Evolutionary conservation across 2,329 filamentous ascomycete genomes (phyloP), one percentile per base, ranked within the genome.

Genomic region (Fusarium brevicatenulatum): DNA sequence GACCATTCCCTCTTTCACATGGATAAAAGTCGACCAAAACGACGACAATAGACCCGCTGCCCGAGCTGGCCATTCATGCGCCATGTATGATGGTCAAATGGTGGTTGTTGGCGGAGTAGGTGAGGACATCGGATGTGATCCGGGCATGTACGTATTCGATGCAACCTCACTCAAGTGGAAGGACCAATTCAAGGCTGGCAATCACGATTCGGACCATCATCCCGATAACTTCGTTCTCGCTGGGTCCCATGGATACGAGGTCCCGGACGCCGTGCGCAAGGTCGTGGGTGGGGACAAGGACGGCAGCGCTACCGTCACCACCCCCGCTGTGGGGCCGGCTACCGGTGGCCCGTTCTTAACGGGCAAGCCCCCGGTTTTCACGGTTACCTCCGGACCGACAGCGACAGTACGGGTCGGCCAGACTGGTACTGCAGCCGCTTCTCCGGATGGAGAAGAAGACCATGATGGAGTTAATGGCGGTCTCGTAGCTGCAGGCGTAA

Each of bases 341-440:
- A 92, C 91, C 1, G 87, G 84, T 52, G 93, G 93, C 0, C 93
- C 93, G 0, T 86, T 95, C 63, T 90, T 90, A 21, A 94, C 92
- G 1, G 92, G 92, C 5, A 88, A 87, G 68, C 85, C 92, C 0
- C 88, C 90, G 15, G 92, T 91, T 2, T 94, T 93, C 78, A 94
- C 91, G 4, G 81, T 92, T 46, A 91, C 89, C 7, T 82, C 84
- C 42, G 87, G 84, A 6, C 80, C 83, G 19, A 85, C 84, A 1
- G 83, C 89, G 0, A 88, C 86, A 9, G 77, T 85, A 66, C 62
- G 46, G 18, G 58, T 58, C 13, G 66, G 62, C 30, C 56, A 73
- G 50, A 72, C 64, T 9, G 81, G 83, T 37, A 83, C 62, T 34
- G 84, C 18, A 53, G 36, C 44, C 4, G 49, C 71, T 7, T 44